phyloP scores from a whole-genome alignment of 192 early-diverging fungal genomes.

The Linnemannia hyalina region DNA sequence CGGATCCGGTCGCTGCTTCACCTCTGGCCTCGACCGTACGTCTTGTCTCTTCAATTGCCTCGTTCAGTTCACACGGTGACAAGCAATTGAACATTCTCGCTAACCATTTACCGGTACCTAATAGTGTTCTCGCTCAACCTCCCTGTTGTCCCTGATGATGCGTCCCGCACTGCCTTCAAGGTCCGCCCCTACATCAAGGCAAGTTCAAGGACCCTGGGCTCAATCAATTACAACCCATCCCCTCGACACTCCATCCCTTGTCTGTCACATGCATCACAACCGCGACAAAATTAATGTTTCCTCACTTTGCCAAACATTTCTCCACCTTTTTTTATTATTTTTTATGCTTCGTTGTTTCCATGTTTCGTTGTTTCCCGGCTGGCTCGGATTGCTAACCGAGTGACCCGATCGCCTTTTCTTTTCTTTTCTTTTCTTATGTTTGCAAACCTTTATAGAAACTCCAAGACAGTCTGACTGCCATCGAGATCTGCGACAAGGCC shows the following conservation, averaged over 20 bases:
- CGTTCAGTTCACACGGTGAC: not conserved
- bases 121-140: conserved; percentile 48
- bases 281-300: not conserved
- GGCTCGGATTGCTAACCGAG: not conserved
- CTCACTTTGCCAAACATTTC: not conserved
- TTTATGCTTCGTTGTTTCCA: not conserved
- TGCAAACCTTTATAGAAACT: conserved; percentile 38
- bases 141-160: conserved; percentile 42
- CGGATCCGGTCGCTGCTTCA: conserved; percentile 83
- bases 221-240: not conserved
- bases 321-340: too few species aligned
- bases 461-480: conserved; percentile 79
- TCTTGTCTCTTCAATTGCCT: not conserved
- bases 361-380: not conserved
- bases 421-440: not conserved
- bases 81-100: not conserved
- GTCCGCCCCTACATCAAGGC: conserved; percentile 57
- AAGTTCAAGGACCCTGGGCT: conserved; percentile 6
- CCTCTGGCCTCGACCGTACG: conserved; percentile 93
- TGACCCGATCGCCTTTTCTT: not conserved
- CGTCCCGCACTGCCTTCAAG: conserved; percentile 54
- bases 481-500: conserved; percentile 89
- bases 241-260: not conserved
- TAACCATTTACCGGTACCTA: not conserved
- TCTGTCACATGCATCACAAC: not conserved